These are phyloP conservation scores for Ilyonectria robusta DNA, from an alignment of 2,329 filamentous ascomycete species.

Conservation along the genomic window DNA sequence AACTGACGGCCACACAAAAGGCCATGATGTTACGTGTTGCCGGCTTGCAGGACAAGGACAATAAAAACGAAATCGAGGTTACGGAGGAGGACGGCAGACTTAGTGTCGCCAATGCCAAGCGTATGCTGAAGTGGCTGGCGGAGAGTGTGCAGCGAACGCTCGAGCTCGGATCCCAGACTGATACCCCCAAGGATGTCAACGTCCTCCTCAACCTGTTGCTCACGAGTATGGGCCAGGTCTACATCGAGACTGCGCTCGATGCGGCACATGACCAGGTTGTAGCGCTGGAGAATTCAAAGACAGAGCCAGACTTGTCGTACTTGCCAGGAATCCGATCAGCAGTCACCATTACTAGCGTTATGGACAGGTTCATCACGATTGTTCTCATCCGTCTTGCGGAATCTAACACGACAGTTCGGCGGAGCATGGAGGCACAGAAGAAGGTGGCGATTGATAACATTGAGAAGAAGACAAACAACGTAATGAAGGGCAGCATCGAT, in stretches of 20 bases:
- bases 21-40: slow-evolving; percentile 91
- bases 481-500: slow-evolving; percentile 71
- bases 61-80: slow-evolving; percentile 90
- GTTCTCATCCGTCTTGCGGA: slow-evolving; percentile 92
- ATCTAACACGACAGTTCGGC: slow-evolving; percentile 89
- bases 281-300: slow-evolving; percentile 83
- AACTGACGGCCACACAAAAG: slow-evolving; percentile 90
- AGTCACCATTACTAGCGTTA: slow-evolving; percentile 91
- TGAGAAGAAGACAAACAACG: slow-evolving; percentile 83
- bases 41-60: slow-evolving; percentile 81
- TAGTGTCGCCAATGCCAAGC: slow-evolving; percentile 89
- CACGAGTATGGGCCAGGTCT: slow-evolving; percentile 88
- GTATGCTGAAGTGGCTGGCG: slow-evolving; percentile 97
- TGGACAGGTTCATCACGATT: slow-evolving; percentile 91
- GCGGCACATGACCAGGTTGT: slow-evolving; percentile 81
- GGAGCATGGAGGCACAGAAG: slow-evolving; percentile 89
- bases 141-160: slow-evolving; percentile 93
- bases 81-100: slow-evolving; percentile 90
- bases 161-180: slow-evolving; percentile 87
- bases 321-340: slow-evolving; percentile 84
- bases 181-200: slow-evolving; percentile 95
- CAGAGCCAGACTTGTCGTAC: slow-evolving; percentile 90
- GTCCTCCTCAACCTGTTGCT: slow-evolving; percentile 87
- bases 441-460: slow-evolving; percentile 81
- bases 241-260: slow-evolving; percentile 76